Evolutionary conservation across 202 grass and related monocot species (phyloP).

Genomic region (Schoenoplectus triqueter): DNA sequence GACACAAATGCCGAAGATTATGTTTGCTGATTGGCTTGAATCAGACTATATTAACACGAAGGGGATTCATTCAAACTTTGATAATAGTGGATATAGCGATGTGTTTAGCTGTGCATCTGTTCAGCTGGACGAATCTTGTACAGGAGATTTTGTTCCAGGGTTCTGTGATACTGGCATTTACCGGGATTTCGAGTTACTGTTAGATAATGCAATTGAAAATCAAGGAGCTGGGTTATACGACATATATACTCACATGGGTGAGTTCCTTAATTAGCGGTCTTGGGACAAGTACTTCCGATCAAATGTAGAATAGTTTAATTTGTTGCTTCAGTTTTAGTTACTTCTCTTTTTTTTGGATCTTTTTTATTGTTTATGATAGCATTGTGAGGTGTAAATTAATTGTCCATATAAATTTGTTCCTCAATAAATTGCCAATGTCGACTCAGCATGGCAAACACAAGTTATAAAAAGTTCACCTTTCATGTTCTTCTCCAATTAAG

Average conservation of each 20-base stretch:
- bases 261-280: conserved; percentile 44
- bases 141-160: conserved; percentile 46
- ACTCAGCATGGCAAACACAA: conserved; percentile 22
- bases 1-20: conserved; percentile 63
- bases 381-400: conserved; percentile 39
- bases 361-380: conserved; percentile 29
- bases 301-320: conserved; percentile 30
- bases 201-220: conserved; percentile 61
- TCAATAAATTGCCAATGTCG: conserved; percentile 28
- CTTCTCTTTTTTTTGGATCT: not conserved
- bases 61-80: conserved; percentile 31
- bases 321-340: conserved; percentile 20
- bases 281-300: conserved; percentile 7
- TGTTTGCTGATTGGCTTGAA: conserved; percentile 85
- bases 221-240: conserved; percentile 59
- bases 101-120: conserved; percentile 44
- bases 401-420: conserved; percentile 36
- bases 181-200: conserved; percentile 62
- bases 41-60: conserved; percentile 61
- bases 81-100: conserved; percentile 43
- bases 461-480: conserved; percentile 21
- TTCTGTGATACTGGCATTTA: conserved; percentile 52
- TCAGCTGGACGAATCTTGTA: conserved; percentile 46
- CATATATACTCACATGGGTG: conserved; percentile 52
- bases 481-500: conserved; percentile 1